Base-by-base conservation (phyloP, 441 rosid species). In the Mallotus repandus region DNA sequence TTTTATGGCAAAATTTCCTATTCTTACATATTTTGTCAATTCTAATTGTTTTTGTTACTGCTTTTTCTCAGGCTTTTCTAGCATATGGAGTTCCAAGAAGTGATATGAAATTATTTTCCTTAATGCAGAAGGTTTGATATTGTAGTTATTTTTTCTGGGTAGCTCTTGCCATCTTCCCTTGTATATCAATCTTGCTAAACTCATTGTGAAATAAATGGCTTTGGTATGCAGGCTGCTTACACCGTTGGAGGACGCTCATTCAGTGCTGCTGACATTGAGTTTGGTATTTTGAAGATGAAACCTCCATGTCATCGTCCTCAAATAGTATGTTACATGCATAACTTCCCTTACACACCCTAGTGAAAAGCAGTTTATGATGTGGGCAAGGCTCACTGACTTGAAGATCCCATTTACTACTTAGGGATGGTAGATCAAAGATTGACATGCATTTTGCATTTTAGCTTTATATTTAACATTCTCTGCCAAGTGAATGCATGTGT, bases 41-140 rank as follows among this genome's bases (percentile, higher is more conserved):
- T 55, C 11, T 38, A 16, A 61, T 38, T 59, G 68, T 19, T 54
- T 82, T 63, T 48, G 56, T 59, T 22, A 22, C 45, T 19, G 72
- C 68, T 75, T 72, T 70, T 70, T 81, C 64, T 74, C 87, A 90
- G 95, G 95, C 91, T 66, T 87, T 83, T 82, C 77, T 88, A 75
- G 92, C 91, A 25, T 90, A 90, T 74, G 95, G 95, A 72, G 80
- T 85, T 80, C 92, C 92, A 19, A 81, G 66, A 86, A 88, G 85
- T 66, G 91, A 87, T 62, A 75, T 80, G 60, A 90, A 88, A 76
- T 79, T 88, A 50, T 84, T 87, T 64, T 82, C 91, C 67, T 81
- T 90, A 60, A 85, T 86, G 89, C 95, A 88, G 73, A 86, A 88
- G 95, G 92, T 90, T 73, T 67, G 79, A 62, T 78, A 29, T 72